Percentiles rank a stretch among this genome's conserved stretches.
Evolutionary conservation across 129 eudicot species (phyloP).

Genomic region (Flaveria trinervia): DNA sequence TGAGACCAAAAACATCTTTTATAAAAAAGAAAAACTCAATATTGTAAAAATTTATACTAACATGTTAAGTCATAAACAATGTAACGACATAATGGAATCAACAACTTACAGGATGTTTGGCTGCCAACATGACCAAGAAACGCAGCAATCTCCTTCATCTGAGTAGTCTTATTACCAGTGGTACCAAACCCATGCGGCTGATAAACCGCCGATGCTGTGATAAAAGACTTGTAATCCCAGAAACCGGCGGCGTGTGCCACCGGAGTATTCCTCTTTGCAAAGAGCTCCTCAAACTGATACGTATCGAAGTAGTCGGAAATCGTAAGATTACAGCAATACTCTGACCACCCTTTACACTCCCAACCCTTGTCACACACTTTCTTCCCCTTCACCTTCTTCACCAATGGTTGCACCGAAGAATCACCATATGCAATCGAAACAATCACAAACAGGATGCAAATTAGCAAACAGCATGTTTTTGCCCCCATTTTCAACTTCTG

Average conservation of each 20-base stretch:
- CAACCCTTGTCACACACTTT: conserved; percentile 76
- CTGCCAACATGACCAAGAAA: conserved; percentile 90
- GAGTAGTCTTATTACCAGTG: conserved; percentile 75
- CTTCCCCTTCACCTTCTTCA: conserved; percentile 76
- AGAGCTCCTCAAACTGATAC: conserved; percentile 84
- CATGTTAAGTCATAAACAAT: neutral
- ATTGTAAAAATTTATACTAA: no score
- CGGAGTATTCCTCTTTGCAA: conserved; percentile 76
- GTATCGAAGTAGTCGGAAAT: conserved; percentile 79
- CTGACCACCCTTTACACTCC: conserved; percentile 74
- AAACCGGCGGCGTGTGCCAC: conserved; percentile 84
- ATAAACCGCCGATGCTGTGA: conserved; percentile 66
- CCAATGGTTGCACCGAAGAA: conserved; percentile 42
- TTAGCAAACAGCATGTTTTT: conserved; percentile 11
- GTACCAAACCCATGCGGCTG: conserved; percentile 95
- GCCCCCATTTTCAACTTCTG: conserved; percentile 27
- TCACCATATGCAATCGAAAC: conserved; percentile 34
- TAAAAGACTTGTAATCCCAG: conserved; percentile 84
- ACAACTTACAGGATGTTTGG: conserved; percentile 81
- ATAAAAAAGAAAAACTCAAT: no score
- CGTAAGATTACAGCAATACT: conserved; percentile 81
- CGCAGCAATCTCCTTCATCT: conserved; percentile 86
- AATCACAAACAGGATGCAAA: conserved; percentile 27
- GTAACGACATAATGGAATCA: neutral
- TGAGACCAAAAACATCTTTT: no score